phyloP scores from a whole-genome alignment of 495 filamentous ascomycete species.

The Talaromyces borbonicus region DNA sequence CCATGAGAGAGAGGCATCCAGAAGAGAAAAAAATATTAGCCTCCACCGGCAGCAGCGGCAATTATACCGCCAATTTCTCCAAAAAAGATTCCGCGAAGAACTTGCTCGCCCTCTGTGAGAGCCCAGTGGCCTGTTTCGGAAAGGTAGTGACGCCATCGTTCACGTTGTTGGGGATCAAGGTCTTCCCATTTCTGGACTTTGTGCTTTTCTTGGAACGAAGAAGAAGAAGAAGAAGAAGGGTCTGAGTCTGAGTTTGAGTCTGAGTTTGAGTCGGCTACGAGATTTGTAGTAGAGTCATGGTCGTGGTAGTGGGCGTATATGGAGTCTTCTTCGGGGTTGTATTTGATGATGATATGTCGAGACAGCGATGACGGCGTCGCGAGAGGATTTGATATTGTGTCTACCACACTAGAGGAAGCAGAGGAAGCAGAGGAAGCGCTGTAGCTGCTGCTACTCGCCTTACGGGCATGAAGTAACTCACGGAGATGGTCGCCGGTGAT shows the following conservation, averaged over 20 bases:
- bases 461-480: slow-evolving; percentile 9
- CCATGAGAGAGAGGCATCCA: neutral
- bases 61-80: slow-evolving; percentile 52
- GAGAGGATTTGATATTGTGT: neutral
- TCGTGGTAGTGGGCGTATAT: neutral
- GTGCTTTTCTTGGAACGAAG: slow-evolving; percentile 1
- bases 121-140: slow-evolving; percentile 64
- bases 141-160: slow-evolving; percentile 59
- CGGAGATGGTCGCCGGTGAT: slow-evolving; percentile 7
- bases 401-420: no score
- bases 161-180: slow-evolving; percentile 45
- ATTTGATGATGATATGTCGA: neutral
- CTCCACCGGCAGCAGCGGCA: slow-evolving; percentile 36
- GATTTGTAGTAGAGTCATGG: neutral
- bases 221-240: neutral
- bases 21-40: neutral
- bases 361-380: neutral
- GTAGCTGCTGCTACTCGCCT: neutral
- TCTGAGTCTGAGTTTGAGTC: slow-evolving; percentile 5
- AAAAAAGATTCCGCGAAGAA: slow-evolving; percentile 69
- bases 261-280: no score
- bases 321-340: neutral
- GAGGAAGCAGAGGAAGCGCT: neutral
- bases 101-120: slow-evolving; percentile 57
- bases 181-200: slow-evolving; percentile 56